Evolutionary conservation across 2,329 filamentous ascomycete species (phyloP).

Genomic region (Xylariaceae sp.): DNA sequence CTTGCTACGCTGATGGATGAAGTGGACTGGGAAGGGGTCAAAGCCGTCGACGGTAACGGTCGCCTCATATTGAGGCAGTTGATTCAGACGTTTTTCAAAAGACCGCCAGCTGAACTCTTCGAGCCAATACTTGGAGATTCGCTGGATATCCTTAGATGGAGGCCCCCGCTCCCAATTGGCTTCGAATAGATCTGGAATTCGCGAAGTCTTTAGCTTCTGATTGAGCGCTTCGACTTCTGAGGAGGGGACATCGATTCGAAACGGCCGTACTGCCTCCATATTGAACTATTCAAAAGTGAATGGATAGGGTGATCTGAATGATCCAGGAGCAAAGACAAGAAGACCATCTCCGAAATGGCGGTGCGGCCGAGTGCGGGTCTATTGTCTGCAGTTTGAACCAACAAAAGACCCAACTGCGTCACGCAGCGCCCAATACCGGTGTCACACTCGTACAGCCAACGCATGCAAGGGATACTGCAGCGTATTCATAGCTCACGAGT

Average conservation of each 20-base stretch:
- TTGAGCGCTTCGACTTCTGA: neutral
- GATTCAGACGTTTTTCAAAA: constrained; percentile 13
- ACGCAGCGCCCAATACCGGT: too few relatives aligned
- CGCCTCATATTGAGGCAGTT: constrained; percentile 11
- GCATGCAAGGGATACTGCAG: too few relatives aligned
- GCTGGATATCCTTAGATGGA: neutral
- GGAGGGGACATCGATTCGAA: neutral
- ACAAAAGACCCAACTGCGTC: too few relatives aligned
- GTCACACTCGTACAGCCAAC: too few relatives aligned
- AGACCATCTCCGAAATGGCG: too few relatives aligned
- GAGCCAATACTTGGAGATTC: constrained; percentile 12
- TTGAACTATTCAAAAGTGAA: too few relatives aligned
- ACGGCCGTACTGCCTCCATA: neutral
- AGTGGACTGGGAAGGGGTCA: constrained; percentile 16
- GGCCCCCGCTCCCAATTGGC: neutral
- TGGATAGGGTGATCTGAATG: too few relatives aligned
- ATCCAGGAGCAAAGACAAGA: too few relatives aligned
- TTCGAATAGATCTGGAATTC: neutral
- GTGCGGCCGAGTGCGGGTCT: too few relatives aligned
- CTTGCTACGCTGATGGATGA: constrained; percentile 14
- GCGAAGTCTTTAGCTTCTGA: neutral
- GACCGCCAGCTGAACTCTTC: constrained; percentile 8
- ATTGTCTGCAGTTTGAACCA: too few relatives aligned
- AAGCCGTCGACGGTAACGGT: constrained; percentile 13
- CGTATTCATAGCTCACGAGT: too few relatives aligned